Evolutionary conservation across 345 rosid genomes (phyloP), one percentile per base, ranked within the genome.

Genomic region (Lumnitzera racemosa): DNA sequence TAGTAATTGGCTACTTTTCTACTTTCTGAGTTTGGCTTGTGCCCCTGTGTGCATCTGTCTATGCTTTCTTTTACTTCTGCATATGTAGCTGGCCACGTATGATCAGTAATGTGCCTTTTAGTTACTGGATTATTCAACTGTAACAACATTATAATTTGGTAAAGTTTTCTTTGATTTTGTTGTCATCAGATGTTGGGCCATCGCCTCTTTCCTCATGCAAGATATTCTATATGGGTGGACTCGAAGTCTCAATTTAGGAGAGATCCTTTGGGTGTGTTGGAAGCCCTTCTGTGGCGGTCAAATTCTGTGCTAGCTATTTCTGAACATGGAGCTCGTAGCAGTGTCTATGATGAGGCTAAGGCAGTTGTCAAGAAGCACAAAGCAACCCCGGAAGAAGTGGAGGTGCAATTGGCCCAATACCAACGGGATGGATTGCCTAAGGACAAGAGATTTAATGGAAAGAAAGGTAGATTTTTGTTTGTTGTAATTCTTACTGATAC

Each of bases 191-290:
- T 92, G 98, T 69, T 92, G 83, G 79, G 81, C 0, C 98, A 92
- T 75, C 96, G 96, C 9, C 95, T 92, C 58, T 89, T 92, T 80
- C 87, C 96, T 46, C 61, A 67, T 8, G 80, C 92, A 9, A 83
- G 79, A 78, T 89, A 83, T 69, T 89, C 96, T 17, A 78, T 89
- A 54, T 92, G 98, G 98, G 98, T 92, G 46, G 98, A 92, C 68
- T 92, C 98, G 7, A 92, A 92, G 74, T 89, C 96, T 63, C 96
- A 92, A 74, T 89, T 92, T 59, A 82, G 98, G 66, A 92, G 96
- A 71, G 98, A 92, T 47, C 96, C 98, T 65, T 65, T 92, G 13
- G 96, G 96, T 51, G 96, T 89, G 47, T 49, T 89, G 57, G 96
- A 92, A 63, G 91, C 96, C 31, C 94, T 92, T 61, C 92, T 91